A percentile compares a stretch with the other conserved stretches of the same genome.
Evolutionary conservation across 75 land plant genomes (phyloP).

Genomic region (Cupressus sempervirens): DNA sequence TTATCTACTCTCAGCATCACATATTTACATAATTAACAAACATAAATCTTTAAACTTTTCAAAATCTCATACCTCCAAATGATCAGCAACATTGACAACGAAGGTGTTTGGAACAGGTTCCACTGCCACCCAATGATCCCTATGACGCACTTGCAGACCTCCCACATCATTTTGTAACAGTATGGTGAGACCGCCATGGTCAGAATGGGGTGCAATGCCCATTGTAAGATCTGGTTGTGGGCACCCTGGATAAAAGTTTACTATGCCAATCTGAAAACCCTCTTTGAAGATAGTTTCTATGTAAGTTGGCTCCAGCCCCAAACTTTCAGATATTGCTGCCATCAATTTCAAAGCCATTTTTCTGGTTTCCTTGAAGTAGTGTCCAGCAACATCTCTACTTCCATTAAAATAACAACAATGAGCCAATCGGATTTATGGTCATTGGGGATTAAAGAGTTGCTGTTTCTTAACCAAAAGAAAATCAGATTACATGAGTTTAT

Average conservation of each 20-base stretch:
- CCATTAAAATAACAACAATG: background rate
- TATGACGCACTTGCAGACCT: conserved; percentile 56
- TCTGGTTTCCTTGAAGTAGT: conserved; percentile 31
- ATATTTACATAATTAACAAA: background rate
- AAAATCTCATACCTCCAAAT: conserved; percentile 43
- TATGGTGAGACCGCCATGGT: conserved; percentile 43
- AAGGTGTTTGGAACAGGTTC: conserved; percentile 50
- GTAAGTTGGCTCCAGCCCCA: conserved; percentile 46
- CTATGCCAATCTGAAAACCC: conserved; percentile 37
- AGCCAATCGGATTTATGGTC: background rate
- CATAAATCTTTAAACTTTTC: background rate
- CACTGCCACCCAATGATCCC: conserved; percentile 47
- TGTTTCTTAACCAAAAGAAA: background rate
- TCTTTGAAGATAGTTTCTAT: conserved; percentile 36
- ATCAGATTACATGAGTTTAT: too few relatives aligned
- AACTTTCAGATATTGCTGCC: conserved; percentile 48
- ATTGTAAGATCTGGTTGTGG: conserved; percentile 66
- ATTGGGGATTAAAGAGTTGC: background rate
- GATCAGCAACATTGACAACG: conserved; percentile 46
- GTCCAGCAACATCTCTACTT: conserved; percentile 34
- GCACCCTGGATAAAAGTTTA: conserved; percentile 67
- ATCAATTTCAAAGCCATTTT: conserved; percentile 28
- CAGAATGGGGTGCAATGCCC: conserved; percentile 54
- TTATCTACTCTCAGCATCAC: background rate
- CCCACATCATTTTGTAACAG: conserved; percentile 42